phyloP scores from a whole-genome alignment of 192 early-diverging fungal species.

The Ramicandelaber brevisporus region DNA sequence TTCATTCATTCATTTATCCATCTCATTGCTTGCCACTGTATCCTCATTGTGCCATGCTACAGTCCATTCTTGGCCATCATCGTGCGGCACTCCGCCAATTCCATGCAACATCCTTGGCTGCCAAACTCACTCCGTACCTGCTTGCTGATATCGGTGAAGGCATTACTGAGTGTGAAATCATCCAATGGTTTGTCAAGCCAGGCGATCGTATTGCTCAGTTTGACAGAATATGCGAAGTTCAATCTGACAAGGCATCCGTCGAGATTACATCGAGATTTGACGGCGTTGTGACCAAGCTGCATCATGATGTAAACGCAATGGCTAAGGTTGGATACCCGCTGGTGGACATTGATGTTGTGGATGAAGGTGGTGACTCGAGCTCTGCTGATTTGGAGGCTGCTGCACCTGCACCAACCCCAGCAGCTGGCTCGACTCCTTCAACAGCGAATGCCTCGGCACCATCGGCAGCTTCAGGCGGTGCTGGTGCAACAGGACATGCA shows the following conservation, averaged over 20 bases:
- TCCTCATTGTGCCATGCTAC: too few species aligned
- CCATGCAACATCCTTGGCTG: conserved; percentile 11
- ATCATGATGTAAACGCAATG: conserved; percentile 68
- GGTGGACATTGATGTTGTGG: conserved; percentile 54
- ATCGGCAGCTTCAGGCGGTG: too few species aligned
- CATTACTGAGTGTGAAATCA: conserved; percentile 90
- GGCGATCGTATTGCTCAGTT: conserved; percentile 79
- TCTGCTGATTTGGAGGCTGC: conserved; percentile 6
- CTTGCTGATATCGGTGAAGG: conserved; percentile 97
- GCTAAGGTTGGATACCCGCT: conserved; percentile 77
- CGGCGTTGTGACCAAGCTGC: conserved; percentile 50
- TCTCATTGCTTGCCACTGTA: too few species aligned
- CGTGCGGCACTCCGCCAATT: conserved; percentile 18
- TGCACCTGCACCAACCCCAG: too few species aligned
- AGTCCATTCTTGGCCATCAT: too few species aligned
- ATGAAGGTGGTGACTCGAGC: conserved; percentile 5
- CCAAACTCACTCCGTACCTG: conserved; percentile 41
- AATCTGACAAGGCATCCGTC: conserved; percentile 96
- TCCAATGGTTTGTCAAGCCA: conserved; percentile 93
- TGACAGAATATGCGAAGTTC: conserved; percentile 87
- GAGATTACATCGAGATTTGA: conserved; percentile 93
- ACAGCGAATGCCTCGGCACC: neutral
- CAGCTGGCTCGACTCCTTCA: conserved; percentile 2
- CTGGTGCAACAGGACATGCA: too few species aligned
- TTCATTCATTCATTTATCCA: too few species aligned